Conservation (phyloP, 2,329 filamentous ascomycete genomes). For the Penicillium sp. region DNA sequence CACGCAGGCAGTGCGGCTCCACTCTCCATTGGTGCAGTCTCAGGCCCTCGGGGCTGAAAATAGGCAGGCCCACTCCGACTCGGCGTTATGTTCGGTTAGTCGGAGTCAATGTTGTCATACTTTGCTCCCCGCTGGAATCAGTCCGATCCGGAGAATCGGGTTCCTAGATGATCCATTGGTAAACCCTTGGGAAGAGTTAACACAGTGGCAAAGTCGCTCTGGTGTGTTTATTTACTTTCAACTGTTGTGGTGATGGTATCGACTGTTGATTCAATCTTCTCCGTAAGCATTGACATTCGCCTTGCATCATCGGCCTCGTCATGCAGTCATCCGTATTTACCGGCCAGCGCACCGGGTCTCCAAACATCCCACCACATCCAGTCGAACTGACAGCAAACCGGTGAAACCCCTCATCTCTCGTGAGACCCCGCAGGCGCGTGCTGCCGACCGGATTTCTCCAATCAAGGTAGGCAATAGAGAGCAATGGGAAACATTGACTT, state of each 20-base stretch:
- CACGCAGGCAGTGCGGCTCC: not conserved
- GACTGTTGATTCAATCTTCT: not conserved
- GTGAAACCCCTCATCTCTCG: not conserved
- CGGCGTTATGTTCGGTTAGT: not conserved
- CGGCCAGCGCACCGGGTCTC: not conserved
- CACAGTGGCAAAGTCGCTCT: not conserved
- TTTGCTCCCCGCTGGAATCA: not conserved
- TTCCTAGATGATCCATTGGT: not conserved
- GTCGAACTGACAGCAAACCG: not conserved
- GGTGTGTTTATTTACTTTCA: not conserved
- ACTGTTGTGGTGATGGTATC: no score
- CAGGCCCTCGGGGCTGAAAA: conserved; percentile 14
- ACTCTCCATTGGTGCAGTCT: conserved; percentile 10
- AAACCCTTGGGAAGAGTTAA: not conserved
- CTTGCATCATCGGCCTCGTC: not conserved
- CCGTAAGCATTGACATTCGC: not conserved
- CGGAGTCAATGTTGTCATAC: conserved; percentile 8
- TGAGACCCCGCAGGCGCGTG: not conserved
- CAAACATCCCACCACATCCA: not conserved
- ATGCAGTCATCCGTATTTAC: not conserved
- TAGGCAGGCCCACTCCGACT: conserved; percentile 6
- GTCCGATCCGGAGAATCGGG: not conserved
- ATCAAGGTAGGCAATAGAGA: not conserved
- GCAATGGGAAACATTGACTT: not conserved
- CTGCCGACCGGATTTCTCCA: not conserved